These are phyloP conservation scores for Krasilnikovozyma curviuscula DNA, from an alignment of 768 basidiomycete species.

Conservation along the genomic window DNA sequence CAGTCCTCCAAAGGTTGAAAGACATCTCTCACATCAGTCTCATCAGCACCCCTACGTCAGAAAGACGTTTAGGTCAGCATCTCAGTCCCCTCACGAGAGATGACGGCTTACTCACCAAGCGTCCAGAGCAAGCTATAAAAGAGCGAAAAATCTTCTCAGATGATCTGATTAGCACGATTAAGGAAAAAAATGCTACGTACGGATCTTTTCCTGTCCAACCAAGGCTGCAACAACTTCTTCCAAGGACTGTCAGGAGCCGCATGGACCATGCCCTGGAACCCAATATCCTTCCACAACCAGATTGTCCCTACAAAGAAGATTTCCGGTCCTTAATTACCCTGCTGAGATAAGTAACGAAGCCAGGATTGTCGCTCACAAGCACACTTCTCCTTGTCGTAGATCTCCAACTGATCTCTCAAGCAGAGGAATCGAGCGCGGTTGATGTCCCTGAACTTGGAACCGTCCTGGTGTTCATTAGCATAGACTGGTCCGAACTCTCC, in stretches of 20 bases:
- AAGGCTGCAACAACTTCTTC: constrained; percentile 45
- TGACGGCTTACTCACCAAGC: too few species aligned
- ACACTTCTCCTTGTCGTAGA: constrained; percentile 41
- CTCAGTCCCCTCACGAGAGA: too few species aligned
- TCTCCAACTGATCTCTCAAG: constrained; percentile 49
- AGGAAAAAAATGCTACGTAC: neutral
- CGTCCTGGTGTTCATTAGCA: constrained; percentile 33
- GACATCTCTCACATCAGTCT: constrained; percentile 35
- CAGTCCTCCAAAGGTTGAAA: constrained; percentile 49
- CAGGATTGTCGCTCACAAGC: too few species aligned
- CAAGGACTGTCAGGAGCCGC: constrained; percentile 49
- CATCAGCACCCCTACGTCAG: too few species aligned
- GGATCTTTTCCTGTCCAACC: constrained; percentile 48
- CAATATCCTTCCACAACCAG: constrained; percentile 53
- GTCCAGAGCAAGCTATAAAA: too few species aligned
- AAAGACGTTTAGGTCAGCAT: too few species aligned
- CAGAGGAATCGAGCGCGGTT: constrained; percentile 47
- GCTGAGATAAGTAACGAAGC: too few species aligned
- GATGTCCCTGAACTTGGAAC: constrained; percentile 41
- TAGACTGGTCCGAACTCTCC: constrained; percentile 66
- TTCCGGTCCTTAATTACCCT: too few species aligned
- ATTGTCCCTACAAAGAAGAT: too few species aligned
- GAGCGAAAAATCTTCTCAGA: too few species aligned
- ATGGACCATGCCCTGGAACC: constrained; percentile 64
- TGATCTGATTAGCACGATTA: too few species aligned